Percentiles rank a stretch among this genome's conserved stretches.
Conservation (phyloP, 352 stramenopile genomes). For the Globisporangium spiculum region DNA sequence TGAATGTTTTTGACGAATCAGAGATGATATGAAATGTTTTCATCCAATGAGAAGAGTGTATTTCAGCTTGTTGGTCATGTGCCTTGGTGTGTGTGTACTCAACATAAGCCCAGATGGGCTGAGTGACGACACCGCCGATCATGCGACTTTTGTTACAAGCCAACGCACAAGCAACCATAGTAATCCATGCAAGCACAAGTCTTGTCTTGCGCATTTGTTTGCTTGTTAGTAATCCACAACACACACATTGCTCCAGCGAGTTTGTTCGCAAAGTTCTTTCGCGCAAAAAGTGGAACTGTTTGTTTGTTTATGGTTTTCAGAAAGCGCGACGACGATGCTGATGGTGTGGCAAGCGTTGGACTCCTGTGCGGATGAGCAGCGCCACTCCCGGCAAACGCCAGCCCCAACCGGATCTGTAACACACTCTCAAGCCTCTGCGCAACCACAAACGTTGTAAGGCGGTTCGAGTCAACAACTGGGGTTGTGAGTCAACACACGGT, state of each 20-base stretch:
- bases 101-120: not conserved
- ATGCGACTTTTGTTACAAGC: not conserved
- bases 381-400: not conserved
- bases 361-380: not conserved
- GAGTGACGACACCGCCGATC: not conserved
- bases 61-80: not conserved
- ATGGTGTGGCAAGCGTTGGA: not conserved
- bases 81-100: not conserved
- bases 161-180: not conserved
- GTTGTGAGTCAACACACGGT: not conserved
- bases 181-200: not conserved
- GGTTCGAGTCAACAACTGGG: not conserved
- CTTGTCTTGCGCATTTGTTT: not conserved
- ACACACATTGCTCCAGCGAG: not conserved
- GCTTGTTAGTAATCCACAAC: not conserved
- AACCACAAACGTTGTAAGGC: not conserved
- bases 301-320: not conserved
- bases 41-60: not conserved
- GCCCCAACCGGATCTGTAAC: not conserved
- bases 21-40: not conserved
- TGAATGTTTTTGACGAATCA: constrained; percentile 1
- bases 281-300: not conserved
- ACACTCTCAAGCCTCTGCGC: not conserved
- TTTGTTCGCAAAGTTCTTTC: not conserved
- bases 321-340: not conserved